Percentiles rank a stretch among this genome's conserved stretches.
These are phyloP conservation scores for Myriosclerotinia scirpicola DNA, from an alignment of 2,329 filamentous ascomycete species.

Conservation along the genomic window DNA sequence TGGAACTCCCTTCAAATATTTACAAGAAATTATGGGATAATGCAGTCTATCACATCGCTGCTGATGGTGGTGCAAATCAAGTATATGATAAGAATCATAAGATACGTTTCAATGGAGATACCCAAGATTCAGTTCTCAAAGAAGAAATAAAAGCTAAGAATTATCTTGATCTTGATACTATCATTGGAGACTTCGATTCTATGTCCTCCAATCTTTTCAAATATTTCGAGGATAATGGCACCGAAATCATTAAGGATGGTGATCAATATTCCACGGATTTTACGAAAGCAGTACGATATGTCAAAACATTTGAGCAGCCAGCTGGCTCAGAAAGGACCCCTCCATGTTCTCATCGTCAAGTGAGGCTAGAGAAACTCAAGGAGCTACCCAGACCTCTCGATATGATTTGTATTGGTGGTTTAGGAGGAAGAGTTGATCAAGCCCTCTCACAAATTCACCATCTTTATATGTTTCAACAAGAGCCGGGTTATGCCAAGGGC, in stretches of 20 bases:
- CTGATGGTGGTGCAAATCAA: slow-evolving; percentile 87
- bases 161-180: slow-evolving; percentile 49
- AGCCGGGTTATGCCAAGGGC: slow-evolving; percentile 51
- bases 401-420: slow-evolving; percentile 79
- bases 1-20: slow-evolving; percentile 47
- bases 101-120: background rate
- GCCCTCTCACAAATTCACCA: slow-evolving; percentile 87
- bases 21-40: slow-evolving; percentile 33
- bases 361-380: slow-evolving; percentile 19
- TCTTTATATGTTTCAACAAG: slow-evolving; percentile 63
- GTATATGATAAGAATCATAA: slow-evolving; percentile 50
- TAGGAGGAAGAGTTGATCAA: slow-evolving; percentile 91
- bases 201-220: slow-evolving; percentile 59
- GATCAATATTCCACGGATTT: slow-evolving; percentile 93
- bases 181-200: slow-evolving; percentile 92
- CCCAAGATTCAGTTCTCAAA: background rate
- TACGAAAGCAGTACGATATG: slow-evolving; percentile 71
- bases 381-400: slow-evolving; percentile 47
- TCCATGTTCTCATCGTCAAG: slow-evolving; percentile 5
- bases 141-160: slow-evolving; percentile 33
- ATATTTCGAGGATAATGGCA: slow-evolving; percentile 47
- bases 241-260: slow-evolving; percentile 66
- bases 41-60: slow-evolving; percentile 70
- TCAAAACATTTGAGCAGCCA: slow-evolving; percentile 38
- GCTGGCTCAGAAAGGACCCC: background rate